Evolutionary conservation across 2,329 filamentous ascomycete genomes (phyloP), one percentile per base, ranked within the genome.

Genomic region (Exophiala sideris): DNA sequence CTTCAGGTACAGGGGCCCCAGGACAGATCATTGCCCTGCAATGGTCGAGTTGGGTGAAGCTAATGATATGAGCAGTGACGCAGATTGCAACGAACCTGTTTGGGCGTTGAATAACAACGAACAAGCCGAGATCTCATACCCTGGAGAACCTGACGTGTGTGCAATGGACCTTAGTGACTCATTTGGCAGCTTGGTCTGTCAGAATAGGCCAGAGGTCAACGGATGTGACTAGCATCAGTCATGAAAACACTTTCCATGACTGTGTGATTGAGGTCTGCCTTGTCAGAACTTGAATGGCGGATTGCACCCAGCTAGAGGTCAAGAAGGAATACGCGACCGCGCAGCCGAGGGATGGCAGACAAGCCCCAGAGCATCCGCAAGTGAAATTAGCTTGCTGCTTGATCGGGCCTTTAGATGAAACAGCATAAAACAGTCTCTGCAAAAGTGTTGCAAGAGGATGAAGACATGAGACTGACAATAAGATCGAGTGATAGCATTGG

Each of bases 101-200:
- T 33, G 51, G 20, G 36, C 21, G 10, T 8, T 32, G 18, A 24
- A 39, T 18, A 14, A 44, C 29, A 20, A n/a, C 20, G 21, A 29
- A 44, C 41, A 44, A n/a, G 21, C 29, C n/a, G 18, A 21, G 49
- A 29, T 50, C 21, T 34, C 52, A 7, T 50, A 54, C 32, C 52
- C 52, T 14, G 46, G 52, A 5, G 50, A 38, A 18, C 35, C 41
- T 8, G 52, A 54, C 18, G 14, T 54, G n/a, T 48, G 44, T 29
- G 24, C 11, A 5, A 29, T 50, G 21, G 46, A 41, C 20, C 12
- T 50, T 11, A 38, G 45, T 16, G 34, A 45, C 29, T 49, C 40
- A 8, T 54, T 54, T 35, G 52, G 52, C 29, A 45, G 46, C 41
- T 48, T 42, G 36, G 42, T 35, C 18, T 35, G 45, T 32, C 45